Evolutionary conservation across 2,329 filamentous ascomycete genomes (phyloP).

Genomic region (Fusarium stilboides): DNA sequence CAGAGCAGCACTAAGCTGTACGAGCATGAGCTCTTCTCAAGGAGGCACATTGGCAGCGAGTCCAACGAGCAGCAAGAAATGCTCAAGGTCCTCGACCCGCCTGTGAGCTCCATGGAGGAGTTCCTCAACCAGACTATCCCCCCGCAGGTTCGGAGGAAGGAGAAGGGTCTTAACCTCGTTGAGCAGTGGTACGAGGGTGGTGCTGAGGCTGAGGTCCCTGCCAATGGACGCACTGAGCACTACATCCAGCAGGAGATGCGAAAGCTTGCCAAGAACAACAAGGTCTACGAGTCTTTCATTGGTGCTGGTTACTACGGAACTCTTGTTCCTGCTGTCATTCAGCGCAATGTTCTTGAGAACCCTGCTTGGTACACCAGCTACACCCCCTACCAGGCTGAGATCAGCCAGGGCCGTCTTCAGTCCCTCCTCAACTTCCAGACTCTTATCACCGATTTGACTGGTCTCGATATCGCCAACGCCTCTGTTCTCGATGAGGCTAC

Average conservation of each 20-base stretch:
- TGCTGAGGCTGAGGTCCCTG: conserved; percentile 42
- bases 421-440: conserved; percentile 97
- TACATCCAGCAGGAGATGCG: conserved; percentile 70
- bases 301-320: conserved; percentile 91
- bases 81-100: conserved; percentile 84
- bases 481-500: conserved; percentile 93
- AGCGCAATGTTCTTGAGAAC: conserved; percentile 92
- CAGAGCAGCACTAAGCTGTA: conserved; percentile 39
- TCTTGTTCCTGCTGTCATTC: conserved; percentile 88
- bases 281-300: conserved; percentile 77
- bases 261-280: conserved; percentile 59
- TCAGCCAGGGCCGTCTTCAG: conserved; percentile 93
- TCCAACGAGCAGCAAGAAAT: conserved; percentile 78
- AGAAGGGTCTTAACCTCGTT: conserved; percentile 48
- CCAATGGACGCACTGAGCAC: conserved; percentile 49
- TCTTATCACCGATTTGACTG: conserved; percentile 89
- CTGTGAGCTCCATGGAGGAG: conserved; percentile 80
- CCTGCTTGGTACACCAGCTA: conserved; percentile 99
- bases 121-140: conserved; percentile 90
- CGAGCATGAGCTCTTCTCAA: conserved; percentile 70
- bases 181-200: conserved; percentile 50
- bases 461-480: conserved; percentile 89
- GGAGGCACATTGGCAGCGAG: conserved; percentile 89
- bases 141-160: conserved; percentile 70
- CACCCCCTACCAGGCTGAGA: conserved; percentile 96